These are phyloP conservation scores for Fusarium algeriense DNA, from an alignment of 2,329 filamentous ascomycete genomes.

Conservation along the genomic window DNA sequence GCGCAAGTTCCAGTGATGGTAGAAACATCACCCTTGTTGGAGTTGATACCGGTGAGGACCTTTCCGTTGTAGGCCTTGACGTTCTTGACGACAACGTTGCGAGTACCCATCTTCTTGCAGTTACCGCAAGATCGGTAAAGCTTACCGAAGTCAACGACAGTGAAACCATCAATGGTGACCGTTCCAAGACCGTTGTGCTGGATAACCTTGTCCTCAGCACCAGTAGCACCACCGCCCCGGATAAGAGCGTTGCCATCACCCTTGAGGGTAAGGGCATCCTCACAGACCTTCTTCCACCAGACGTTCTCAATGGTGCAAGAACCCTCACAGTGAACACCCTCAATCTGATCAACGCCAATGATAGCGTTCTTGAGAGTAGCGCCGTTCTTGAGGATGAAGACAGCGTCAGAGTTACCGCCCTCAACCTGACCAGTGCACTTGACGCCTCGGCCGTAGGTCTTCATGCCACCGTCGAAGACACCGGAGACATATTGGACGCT, in stretches of 20 bases:
- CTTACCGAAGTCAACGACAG: conserved; percentile 44
- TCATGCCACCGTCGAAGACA: conserved; percentile 37
- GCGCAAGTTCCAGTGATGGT: conserved; percentile 40
- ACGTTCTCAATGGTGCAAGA: conserved; percentile 44
- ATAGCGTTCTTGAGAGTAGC: conserved; percentile 43
- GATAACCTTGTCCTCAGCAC: conserved; percentile 42
- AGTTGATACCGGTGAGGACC: conserved; percentile 45
- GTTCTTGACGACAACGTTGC: conserved; percentile 43
- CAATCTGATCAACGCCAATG: conserved; percentile 39
- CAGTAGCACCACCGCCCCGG: conserved; percentile 41
- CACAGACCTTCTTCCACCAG: conserved; percentile 44
- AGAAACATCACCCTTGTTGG: conserved; percentile 42
- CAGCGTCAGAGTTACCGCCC: conserved; percentile 33
- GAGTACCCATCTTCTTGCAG: conserved; percentile 46
- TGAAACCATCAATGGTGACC: conserved; percentile 44
- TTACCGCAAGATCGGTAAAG: conserved; percentile 46
- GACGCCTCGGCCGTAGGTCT: conserved; percentile 42
- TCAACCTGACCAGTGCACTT: conserved; percentile 40
- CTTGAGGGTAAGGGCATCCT: conserved; percentile 42
- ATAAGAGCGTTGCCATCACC: conserved; percentile 39
- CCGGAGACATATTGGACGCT: conserved; percentile 30
- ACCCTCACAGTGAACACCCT: conserved; percentile 43
- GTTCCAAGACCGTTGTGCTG: conserved; percentile 45
- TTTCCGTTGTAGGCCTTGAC: conserved; percentile 44
- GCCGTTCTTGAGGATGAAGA: conserved; percentile 43